Conservation (phyloP, 495 filamentous ascomycete genomes). For the Penicillium odoratum region DNA sequence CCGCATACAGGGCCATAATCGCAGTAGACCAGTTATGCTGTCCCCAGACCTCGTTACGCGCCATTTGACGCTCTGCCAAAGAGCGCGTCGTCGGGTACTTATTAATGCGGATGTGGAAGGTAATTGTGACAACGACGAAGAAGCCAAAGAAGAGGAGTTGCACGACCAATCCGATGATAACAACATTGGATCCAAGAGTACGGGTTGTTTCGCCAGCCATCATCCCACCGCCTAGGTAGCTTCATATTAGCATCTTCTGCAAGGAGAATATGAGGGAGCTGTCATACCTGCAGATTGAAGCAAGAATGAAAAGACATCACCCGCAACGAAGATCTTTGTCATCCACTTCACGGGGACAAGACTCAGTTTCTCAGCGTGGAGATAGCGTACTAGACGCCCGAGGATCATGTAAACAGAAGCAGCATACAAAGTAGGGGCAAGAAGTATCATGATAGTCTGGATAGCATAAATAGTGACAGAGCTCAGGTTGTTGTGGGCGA, state of each 20-base stretch:
- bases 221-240: background rate
- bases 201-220: background rate
- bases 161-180: background rate
- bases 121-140: background rate
- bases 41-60: too few species aligned
- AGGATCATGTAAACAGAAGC: slow-evolving; percentile 60
- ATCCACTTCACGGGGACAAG: slow-evolving; percentile 44
- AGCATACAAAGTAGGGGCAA: slow-evolving; percentile 52
- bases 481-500: background rate
- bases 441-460: slow-evolving; percentile 46
- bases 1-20: too few species aligned
- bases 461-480: slow-evolving; percentile 39
- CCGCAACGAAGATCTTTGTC: slow-evolving; percentile 45
- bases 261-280: too few species aligned
- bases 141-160: background rate
- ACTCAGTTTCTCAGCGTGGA: slow-evolving; percentile 38
- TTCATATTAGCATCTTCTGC: too few species aligned
- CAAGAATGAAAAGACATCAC: slow-evolving; percentile 42
- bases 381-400: slow-evolving; percentile 45
- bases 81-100: too few species aligned
- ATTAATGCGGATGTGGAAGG: too few species aligned
- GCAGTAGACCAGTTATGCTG: too few species aligned
- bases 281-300: slow-evolving; percentile 33
- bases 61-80: too few species aligned
- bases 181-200: background rate